Evolutionary conservation across 1,284 basidiomycete species (phyloP).

Genomic region (Testicularia cyperi): DNA sequence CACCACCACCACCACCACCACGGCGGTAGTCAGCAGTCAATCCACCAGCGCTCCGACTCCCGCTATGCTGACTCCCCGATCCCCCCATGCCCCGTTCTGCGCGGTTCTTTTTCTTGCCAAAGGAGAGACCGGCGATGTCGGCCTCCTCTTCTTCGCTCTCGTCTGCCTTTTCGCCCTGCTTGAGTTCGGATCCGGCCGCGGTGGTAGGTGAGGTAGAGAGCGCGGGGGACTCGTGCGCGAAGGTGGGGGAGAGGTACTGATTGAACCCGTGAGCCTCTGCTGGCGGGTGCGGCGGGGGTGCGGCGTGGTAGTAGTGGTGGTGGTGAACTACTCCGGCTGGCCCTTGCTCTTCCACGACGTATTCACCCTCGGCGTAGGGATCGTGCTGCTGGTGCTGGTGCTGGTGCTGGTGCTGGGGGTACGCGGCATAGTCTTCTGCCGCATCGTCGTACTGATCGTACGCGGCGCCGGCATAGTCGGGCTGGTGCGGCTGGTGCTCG

Average conservation of each 20-base stretch:
- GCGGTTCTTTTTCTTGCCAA: conserved; percentile 24
- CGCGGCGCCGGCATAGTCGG: background rate
- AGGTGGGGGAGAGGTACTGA: background rate
- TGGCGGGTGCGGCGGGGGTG: conserved; percentile 4
- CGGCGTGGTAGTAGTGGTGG: conserved; percentile 48
- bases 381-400: background rate
- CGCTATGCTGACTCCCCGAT: conserved; percentile 5
- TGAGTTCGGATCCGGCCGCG: too few species aligned
- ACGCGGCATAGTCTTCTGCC: conserved; percentile 8
- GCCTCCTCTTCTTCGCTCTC: conserved; percentile 41
- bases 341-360: conserved; percentile 24
- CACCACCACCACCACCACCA: conserved; percentile 3
- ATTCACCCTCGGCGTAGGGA: conserved; percentile 10
- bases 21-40: too few species aligned
- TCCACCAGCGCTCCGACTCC: conserved; percentile 15
- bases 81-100: too few species aligned
- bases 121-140: conserved; percentile 48
- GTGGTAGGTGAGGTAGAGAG: too few species aligned
- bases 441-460: conserved; percentile 31
- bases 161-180: too few species aligned
- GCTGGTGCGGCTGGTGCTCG: background rate
- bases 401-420: background rate
- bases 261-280: background rate
- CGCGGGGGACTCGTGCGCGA: background rate
- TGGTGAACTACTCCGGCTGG: conserved; percentile 42